Percentiles rank a stretch among this genome's conserved stretches.
Conservation (phyloP, 2,329 filamentous ascomycete genomes). For the Sarocladium kiliense region DNA sequence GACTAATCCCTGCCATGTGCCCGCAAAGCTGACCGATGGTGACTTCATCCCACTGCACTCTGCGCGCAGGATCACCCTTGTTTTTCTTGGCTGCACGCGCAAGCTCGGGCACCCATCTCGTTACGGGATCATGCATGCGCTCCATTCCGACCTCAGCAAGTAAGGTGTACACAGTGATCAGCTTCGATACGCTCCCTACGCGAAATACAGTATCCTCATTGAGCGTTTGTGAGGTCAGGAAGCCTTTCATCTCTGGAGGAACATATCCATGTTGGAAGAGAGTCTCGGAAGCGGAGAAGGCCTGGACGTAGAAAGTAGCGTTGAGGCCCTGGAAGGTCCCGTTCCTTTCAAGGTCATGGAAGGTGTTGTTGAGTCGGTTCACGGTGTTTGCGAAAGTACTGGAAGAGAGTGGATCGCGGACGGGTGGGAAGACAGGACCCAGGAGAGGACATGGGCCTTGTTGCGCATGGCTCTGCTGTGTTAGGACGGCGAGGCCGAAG, state of each 20-base stretch:
- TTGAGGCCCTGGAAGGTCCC: not conserved
- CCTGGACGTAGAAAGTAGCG: not conserved
- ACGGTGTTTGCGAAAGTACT: not conserved
- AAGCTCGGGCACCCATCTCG: slow-evolving; percentile 21
- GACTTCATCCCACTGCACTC: slow-evolving; percentile 15
- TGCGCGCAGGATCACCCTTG: slow-evolving; percentile 4
- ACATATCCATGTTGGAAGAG: slow-evolving; percentile 4
- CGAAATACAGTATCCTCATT: slow-evolving; percentile 19
- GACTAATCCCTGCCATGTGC: slow-evolving; percentile 16
- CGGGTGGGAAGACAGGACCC: not conserved
- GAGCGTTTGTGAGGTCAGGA: slow-evolving; percentile 14
- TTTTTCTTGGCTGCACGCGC: slow-evolving; percentile 1
- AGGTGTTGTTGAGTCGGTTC: not conserved
- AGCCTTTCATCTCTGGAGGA: slow-evolving; percentile 6
- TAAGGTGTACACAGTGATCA: slow-evolving; percentile 21
- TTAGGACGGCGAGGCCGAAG: not conserved
- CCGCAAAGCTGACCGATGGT: slow-evolving; percentile 18
- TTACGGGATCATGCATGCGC: slow-evolving; percentile 20
- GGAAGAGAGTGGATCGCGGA: not conserved
- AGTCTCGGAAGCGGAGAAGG: not conserved
- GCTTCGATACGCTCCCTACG: slow-evolving; percentile 23
- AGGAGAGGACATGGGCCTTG: not conserved
- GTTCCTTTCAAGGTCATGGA: not conserved
- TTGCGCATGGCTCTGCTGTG: not conserved
- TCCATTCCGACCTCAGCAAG: slow-evolving; percentile 16